Percentiles rank a stretch among this genome's conserved stretches.
phyloP scores from a whole-genome alignment of 2,329 filamentous ascomycete genomes.

The Fusarium citri region DNA sequence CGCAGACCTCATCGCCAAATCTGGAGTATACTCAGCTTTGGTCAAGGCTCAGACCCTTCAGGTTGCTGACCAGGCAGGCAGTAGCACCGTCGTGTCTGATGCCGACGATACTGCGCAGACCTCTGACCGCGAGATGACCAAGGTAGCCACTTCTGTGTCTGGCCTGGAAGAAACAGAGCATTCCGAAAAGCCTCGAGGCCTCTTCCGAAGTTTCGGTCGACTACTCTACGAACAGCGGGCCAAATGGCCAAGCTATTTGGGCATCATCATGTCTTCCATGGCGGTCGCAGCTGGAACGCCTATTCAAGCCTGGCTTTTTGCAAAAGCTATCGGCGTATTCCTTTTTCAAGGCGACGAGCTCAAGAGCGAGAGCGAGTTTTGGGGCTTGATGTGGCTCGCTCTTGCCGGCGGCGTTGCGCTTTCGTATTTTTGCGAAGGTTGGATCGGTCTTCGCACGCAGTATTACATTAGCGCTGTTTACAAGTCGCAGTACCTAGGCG shows the following conservation, averaged over 20 bases:
- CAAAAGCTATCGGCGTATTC: constrained; percentile 45
- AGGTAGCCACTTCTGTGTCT: neutral
- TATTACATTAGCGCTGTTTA: constrained; percentile 39
- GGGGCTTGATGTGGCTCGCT: constrained; percentile 50
- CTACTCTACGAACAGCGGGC: constrained; percentile 37
- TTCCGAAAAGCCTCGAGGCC: neutral
- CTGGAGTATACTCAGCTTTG: constrained; percentile 40
- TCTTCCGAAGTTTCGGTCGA: constrained; percentile 30
- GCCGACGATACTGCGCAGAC: neutral
- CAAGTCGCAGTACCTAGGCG: constrained; percentile 46
- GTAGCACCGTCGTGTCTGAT: neutral
- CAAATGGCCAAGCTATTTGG: constrained; percentile 44
- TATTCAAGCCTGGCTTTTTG: constrained; percentile 48
- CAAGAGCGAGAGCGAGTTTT: constrained; percentile 39
- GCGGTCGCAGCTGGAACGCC: constrained; percentile 44
- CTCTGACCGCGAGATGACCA: neutral
- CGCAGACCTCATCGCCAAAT: constrained; percentile 64
- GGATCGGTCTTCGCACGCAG: constrained; percentile 28
- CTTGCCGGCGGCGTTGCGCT: constrained; percentile 47
- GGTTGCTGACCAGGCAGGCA: neutral
- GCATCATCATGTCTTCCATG: constrained; percentile 44
- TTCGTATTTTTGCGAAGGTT: constrained; percentile 44
- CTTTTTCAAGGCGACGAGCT: constrained; percentile 47
- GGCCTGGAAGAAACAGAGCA: neutral
- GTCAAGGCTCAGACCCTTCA: constrained; percentile 42